Base-by-base conservation (phyloP, 2,329 filamentous ascomycete genomes). In the Pyrenophora tritici-repentis region DNA sequence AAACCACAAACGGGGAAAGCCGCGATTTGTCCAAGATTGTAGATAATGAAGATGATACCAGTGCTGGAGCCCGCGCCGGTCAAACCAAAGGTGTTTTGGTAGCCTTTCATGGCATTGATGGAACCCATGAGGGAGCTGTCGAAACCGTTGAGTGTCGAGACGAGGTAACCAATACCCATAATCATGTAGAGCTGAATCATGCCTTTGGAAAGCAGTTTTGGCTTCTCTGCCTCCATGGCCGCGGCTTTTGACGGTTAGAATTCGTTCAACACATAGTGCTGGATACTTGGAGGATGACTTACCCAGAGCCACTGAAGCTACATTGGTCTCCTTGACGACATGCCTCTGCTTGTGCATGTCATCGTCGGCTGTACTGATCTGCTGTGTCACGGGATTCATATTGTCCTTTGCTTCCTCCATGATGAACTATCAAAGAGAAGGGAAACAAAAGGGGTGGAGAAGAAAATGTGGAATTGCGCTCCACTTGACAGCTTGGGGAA, bases 31-130 rank as follows among this genome's bases (percentile, higher is more conserved):
- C 79, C 80, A 4, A 79, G 62, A 49, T 80, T 76, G 66, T 80
- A 80, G 45, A 68, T 62, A 51, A 72, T 71, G 61, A 72, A 71
- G 42, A 81, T 77, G 53, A 81, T 79, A 33, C 79, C 79, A 0
- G 79, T 78, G 36, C 73, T 76, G 24, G 78, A 77, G 6, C 79
- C 80, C 8, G 72, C 75, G 9, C 78, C 78, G 17, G 68, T 68
- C n/a, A 83, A 66, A 0, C 68, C 75, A 48, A 83, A 83, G 3
- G 76, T 79, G 0, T 68, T 53, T 47, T 81, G 80, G 59, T 82
- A 84, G 1, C 75, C 67, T 0, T 72, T 42, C 76, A 83, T 82
- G 39, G 79, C 79, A 52, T 83, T 82, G 53, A 84, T 81, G 4
- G 78, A 74, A n/a, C 75, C 75, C 73, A 75, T 75, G 24, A 75